Base-by-base conservation (phyloP, 2,329 filamentous ascomycete genomes). In the Botrytis elliptica region DNA sequence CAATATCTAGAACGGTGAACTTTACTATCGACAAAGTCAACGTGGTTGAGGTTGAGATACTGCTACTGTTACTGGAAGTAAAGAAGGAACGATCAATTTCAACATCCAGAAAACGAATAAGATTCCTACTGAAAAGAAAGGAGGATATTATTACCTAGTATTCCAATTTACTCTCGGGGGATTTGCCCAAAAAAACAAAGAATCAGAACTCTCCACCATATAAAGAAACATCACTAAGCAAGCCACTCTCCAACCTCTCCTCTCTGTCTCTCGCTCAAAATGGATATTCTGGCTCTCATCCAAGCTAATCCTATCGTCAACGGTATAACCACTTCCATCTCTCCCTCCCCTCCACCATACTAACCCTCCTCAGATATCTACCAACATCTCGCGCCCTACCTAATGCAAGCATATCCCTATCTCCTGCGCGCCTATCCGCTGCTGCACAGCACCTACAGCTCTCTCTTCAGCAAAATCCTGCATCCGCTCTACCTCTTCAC, bases 391-490 rank as follows among this genome's bases (percentile, higher is more conserved):
- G 10, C 62, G 18, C 44, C 52, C 70, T 66, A 72, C 44, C 18
- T 40, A 10, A 22, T 12, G 8, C 18, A 46, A 36, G 29, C 46
- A 1, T 36, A 22, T 12, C 60, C 70, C 25, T 59, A 42, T 38
- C 12, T 65, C 36, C 59, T 16, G 3, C 20, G 20, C 36, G 25
- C 60, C 38, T 38, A 40, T 16, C 79, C 78, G 5, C 76, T 79
- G 74, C 72, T 79, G 1, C 62, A 57, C 33, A 71, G 75, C 29
- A n/a, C 77, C 71, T 71, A 66, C 49, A 60, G 10, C 49, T 8
- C 55, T n/a, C 65, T 66, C 16, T 9, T 20, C 42, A n/a, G 59
- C 18, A 29, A 20, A 6, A 9, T 65, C 75, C 71, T 69, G 71
- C 38, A 59, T 42, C 6, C 66, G 71, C 40, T n/a, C 10, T 18